Percentiles rank a stretch among this genome's conserved stretches.
Conservation (phyloP, 805 yeast genomes). For the Lipomyces chichibuensis region DNA sequence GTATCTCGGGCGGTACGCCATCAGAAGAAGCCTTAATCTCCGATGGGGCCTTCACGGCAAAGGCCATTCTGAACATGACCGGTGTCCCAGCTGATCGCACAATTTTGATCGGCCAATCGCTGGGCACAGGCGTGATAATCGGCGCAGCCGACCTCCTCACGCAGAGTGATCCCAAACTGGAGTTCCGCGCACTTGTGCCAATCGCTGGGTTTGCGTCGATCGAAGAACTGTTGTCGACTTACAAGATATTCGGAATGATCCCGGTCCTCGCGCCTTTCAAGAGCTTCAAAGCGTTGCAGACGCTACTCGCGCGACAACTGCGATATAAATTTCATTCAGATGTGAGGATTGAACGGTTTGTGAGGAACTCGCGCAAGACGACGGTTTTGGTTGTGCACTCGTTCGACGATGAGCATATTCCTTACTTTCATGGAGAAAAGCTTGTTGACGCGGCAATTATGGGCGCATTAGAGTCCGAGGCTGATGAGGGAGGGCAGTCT, state of each 20-base stretch:
- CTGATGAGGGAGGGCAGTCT: not conserved
- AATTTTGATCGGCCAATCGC: conserved; percentile 30
- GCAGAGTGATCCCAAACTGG: not conserved
- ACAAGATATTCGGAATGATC: conserved; percentile 15
- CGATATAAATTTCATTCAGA: conserved; percentile 22
- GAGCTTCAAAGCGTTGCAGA: not conserved
- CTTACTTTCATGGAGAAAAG: conserved; percentile 27
- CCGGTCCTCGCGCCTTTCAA: conserved; percentile 23
- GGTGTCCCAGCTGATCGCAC: conserved; percentile 17
- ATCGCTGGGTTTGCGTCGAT: conserved; percentile 32
- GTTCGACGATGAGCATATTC: conserved; percentile 21
- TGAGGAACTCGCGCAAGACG: conserved; percentile 15
- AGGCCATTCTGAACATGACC: conserved; percentile 9
- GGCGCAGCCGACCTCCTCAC: conserved; percentile 28
- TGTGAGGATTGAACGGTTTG: conserved; percentile 20
- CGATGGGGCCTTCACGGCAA: conserved; percentile 22
- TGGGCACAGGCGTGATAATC: conserved; percentile 31
- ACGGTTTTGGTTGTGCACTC: conserved; percentile 25
- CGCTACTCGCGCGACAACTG: conserved; percentile 1
- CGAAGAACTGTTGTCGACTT: conserved; percentile 19
- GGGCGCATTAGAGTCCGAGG: conserved; percentile 22
- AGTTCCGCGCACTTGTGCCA: conserved; percentile 22
- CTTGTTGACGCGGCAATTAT: conserved; percentile 23
- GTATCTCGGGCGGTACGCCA: conserved; percentile 30
- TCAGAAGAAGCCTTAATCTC: conserved; percentile 18